Conservation (phyloP, 2,329 filamentous ascomycete genomes). For the Colletotrichum sp. region DNA sequence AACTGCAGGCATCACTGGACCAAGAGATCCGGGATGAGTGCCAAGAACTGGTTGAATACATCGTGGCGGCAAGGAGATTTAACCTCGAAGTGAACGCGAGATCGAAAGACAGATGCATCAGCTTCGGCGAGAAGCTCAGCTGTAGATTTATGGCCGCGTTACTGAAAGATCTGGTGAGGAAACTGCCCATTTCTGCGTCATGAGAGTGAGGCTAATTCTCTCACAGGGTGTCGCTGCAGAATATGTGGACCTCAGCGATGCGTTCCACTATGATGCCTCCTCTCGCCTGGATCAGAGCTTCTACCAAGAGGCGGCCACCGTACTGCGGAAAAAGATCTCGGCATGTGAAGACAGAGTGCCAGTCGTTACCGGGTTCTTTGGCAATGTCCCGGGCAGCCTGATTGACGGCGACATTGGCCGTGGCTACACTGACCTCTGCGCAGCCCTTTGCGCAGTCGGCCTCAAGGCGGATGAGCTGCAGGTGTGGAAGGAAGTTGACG, state of each 20-base stretch:
- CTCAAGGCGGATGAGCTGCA: slow-evolving; percentile 88
- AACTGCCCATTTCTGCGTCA: background rate
- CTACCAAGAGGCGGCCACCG: slow-evolving; percentile 68
- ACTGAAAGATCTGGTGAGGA: slow-evolving; percentile 71
- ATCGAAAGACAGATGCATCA: slow-evolving; percentile 87
- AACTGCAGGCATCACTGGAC: slow-evolving; percentile 64
- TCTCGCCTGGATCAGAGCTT: slow-evolving; percentile 70
- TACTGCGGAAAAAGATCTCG: slow-evolving; percentile 67
- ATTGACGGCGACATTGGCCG: slow-evolving; percentile 89
- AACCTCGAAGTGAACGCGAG: slow-evolving; percentile 78
- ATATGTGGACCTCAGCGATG: slow-evolving; percentile 87
- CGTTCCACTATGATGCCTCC: slow-evolving; percentile 71
- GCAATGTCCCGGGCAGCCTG: slow-evolving; percentile 87
- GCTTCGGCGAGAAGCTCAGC: slow-evolving; percentile 94
- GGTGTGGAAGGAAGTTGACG: slow-evolving; percentile 99
- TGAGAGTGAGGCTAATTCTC: slow-evolving; percentile 28
- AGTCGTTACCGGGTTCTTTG: slow-evolving; percentile 93
- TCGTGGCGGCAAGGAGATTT: slow-evolving; percentile 67
- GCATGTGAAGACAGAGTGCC: slow-evolving; percentile 73
- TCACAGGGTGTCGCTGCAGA: slow-evolving; percentile 77
- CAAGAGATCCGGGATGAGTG: slow-evolving; percentile 80
- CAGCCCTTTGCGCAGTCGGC: slow-evolving; percentile 88
- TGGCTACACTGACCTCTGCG: slow-evolving; percentile 96
- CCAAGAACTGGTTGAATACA: slow-evolving; percentile 77
- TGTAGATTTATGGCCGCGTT: slow-evolving; percentile 90